phyloP scores from a whole-genome alignment of 1,139 yeast genomes.

The Suhomyces taliae region DNA sequence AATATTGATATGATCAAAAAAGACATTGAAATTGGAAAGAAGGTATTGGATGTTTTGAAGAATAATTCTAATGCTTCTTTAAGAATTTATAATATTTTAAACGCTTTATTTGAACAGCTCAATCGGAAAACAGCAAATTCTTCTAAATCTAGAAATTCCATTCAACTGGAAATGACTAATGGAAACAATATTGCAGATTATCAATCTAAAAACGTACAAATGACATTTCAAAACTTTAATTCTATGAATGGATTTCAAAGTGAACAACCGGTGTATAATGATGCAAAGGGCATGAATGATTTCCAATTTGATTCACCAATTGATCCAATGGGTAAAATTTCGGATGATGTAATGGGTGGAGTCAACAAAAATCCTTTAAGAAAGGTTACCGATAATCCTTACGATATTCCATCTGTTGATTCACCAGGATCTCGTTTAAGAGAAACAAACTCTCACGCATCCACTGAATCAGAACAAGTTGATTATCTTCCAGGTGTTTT shows the following conservation, averaged over 20 bases:
- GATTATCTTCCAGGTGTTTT: slow-evolving; percentile 74
- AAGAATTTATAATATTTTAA: slow-evolving; percentile 75
- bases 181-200: not conserved
- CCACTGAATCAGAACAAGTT: slow-evolving; percentile 10
- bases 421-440: slow-evolving; percentile 2
- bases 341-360: not conserved
- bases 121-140: slow-evolving; percentile 62
- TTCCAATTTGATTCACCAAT: slow-evolving; percentile 7
- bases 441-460: not conserved
- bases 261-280: not conserved
- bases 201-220: slow-evolving; percentile 22
- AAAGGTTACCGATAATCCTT: not conserved
- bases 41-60: slow-evolving; percentile 68
- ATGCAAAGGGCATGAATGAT: not conserved
- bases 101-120: slow-evolving; percentile 78
- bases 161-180: not conserved
- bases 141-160: slow-evolving; percentile 17
- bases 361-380: not conserved
- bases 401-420: not conserved
- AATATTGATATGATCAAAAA: slow-evolving; percentile 66
- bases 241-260: slow-evolving; percentile 30
- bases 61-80: slow-evolving; percentile 76
- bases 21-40: slow-evolving; percentile 82
- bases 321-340: slow-evolving; percentile 1
- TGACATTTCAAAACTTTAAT: slow-evolving; percentile 37